These are phyloP conservation scores for Suillus alpinus DNA, from an alignment of 768 basidiomycete genomes.

Conservation along the genomic window DNA sequence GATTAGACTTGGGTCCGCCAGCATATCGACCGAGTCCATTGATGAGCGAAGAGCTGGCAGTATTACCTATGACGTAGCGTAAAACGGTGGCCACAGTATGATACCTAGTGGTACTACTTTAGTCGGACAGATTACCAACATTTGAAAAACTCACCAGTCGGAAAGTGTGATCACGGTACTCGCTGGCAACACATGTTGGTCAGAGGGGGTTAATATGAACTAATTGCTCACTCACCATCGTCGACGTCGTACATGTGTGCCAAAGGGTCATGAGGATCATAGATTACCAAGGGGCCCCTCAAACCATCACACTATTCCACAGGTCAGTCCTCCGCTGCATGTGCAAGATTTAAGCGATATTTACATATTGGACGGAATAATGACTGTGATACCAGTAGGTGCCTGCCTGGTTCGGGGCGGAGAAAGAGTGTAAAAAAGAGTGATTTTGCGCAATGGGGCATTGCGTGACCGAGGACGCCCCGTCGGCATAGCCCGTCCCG, in stretches of 20 bases:
- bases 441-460: slow-evolving; percentile 35
- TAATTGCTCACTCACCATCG: slow-evolving; percentile 10
- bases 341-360: background rate
- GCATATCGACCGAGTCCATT: slow-evolving; percentile 48
- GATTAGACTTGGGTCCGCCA: slow-evolving; percentile 26
- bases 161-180: slow-evolving; percentile 36
- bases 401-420: slow-evolving; percentile 28
- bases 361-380: slow-evolving; percentile 16
- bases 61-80: slow-evolving; percentile 5
- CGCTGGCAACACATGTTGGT: slow-evolving; percentile 13
- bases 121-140: background rate
- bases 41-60: slow-evolving; percentile 37
- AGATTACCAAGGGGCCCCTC: slow-evolving; percentile 10
- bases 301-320: slow-evolving; percentile 12
- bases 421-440: slow-evolving; percentile 37
- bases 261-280: slow-evolving; percentile 22
- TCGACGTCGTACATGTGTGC: slow-evolving; percentile 14
- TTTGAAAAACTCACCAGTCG: slow-evolving; percentile 29
- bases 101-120: background rate
- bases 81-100: slow-evolving; percentile 10
- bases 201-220: background rate
- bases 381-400: slow-evolving; percentile 37
- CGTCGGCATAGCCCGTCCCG: slow-evolving; percentile 24
- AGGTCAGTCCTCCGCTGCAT: background rate
- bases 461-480: slow-evolving; percentile 36